These are phyloP conservation scores for Thelonectria olida DNA, from an alignment of 2,329 filamentous ascomycete genomes.

Conservation along the genomic window DNA sequence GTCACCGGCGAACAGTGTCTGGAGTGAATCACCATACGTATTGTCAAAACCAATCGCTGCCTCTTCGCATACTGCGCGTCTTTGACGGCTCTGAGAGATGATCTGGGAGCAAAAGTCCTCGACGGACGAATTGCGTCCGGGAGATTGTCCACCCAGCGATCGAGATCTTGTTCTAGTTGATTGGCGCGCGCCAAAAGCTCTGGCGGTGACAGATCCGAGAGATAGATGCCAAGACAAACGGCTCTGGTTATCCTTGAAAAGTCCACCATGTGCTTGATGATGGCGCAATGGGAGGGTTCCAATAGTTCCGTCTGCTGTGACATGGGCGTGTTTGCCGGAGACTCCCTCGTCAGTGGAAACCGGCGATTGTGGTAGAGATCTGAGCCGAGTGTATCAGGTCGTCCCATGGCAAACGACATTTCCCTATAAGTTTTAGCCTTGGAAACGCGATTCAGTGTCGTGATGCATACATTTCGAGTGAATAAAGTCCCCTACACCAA, in stretches of 20 bases:
- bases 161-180: constrained; percentile 16
- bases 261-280: constrained; percentile 23
- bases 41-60: constrained; percentile 16
- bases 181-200: constrained; percentile 13
- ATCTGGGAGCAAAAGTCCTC: neutral
- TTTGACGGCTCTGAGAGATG: constrained; percentile 10
- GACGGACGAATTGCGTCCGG: constrained; percentile 12
- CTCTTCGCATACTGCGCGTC: constrained; percentile 19
- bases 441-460: neutral
- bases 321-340: neutral
- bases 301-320: constrained; percentile 3
- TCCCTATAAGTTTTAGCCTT: constrained; percentile 42
- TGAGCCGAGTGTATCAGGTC: constrained; percentile 57
- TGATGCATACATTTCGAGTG: constrained; percentile 50
- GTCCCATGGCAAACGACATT: constrained; percentile 57
- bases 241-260: constrained; percentile 14
- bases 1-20: rapidly evolving
- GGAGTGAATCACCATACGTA: neutral
- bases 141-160: constrained; percentile 16
- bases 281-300: constrained; percentile 11
- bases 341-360: constrained; percentile 33
- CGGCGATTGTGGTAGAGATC: constrained; percentile 58
- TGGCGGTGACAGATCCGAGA: constrained; percentile 5
- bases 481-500: constrained; percentile 50
- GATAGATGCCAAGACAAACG: constrained; percentile 17